Base-by-base conservation (phyloP, 495 filamentous ascomycete species). In the Tuber umbilicatum region DNA sequence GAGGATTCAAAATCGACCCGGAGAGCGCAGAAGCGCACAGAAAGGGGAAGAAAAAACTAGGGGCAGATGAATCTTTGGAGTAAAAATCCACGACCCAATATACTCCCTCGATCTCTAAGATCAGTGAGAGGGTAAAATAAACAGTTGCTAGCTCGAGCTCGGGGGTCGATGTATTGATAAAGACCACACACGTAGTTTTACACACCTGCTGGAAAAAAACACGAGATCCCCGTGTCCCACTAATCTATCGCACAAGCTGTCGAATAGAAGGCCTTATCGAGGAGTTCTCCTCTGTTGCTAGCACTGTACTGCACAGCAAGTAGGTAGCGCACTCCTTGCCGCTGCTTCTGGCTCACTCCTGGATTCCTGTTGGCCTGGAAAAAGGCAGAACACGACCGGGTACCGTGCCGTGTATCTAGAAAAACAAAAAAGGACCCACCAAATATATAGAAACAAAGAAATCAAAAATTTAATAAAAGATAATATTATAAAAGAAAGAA, bases 141-240 rank as follows among this genome's bases (percentile, higher is more conserved):
- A 74, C 68, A 68, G 69, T 64, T 41, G 70, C 69, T 47, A 69
- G 67, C 70, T 64, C 71, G 68, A 40, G 39, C 39, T 14, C 42
- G 73, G 45, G 70, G 75, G 69, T 35, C 35, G 55, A 64, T 64
- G 55, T 14, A 27, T 64, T 35, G 55, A 64, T 27, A 64, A 64
- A 64, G 55, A 64, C 55, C 55, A 64, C 27, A 14, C 55, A 64
- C 55, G 31, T 35, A 64, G 55, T 64, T 64, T 31, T 78, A 79
- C 77, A 74, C 74, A 78, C 77, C 77, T 79, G 71, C 76, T 78
- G 75, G 76, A 79, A 74, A 79, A 78, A 79, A 74, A 45, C 68
- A 60, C 75, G 55, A 64, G 55, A 78, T 78, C 71, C 76, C 50
- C 69, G 67, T 45, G 16, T 43, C 71, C 68, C 50, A 50, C 50